A percentile compares a stretch with the other conserved stretches of the same genome.
Evolutionary conservation across 1,284 basidiomycete genomes (phyloP).

Genomic region (Fomitopsis pinicola): DNA sequence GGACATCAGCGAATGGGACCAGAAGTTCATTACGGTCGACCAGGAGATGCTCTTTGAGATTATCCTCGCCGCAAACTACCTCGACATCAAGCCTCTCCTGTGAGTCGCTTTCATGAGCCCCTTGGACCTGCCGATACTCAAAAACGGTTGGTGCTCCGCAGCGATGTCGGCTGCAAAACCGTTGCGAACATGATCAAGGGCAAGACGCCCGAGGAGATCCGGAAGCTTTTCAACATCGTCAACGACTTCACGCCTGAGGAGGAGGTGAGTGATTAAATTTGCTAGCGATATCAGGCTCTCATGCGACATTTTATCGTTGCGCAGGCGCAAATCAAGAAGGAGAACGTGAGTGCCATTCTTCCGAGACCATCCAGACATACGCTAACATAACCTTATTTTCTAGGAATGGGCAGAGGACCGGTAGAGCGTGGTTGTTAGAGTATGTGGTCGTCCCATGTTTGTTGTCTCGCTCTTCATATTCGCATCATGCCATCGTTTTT

Average conservation of each 20-base stretch:
- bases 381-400: neutral
- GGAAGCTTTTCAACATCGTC: slow-evolving; percentile 95
- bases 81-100: slow-evolving; percentile 99
- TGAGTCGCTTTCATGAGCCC: slow-evolving; percentile 36
- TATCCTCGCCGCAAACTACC: slow-evolving; percentile 98
- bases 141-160: slow-evolving; percentile 26
- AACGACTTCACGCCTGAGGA: slow-evolving; percentile 99
- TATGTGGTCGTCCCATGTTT: slow-evolving; percentile 14
- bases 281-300: neutral
- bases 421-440: slow-evolving; percentile 35
- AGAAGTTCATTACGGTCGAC: slow-evolving; percentile 96
- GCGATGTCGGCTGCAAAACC: slow-evolving; percentile 99
- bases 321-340: slow-evolving; percentile 98
- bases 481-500: neutral
- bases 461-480: neutral
- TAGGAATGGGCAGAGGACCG: slow-evolving; percentile 88
- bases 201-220: slow-evolving; percentile 94
- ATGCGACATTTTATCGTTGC: slow-evolving; percentile 1
- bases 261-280: slow-evolving; percentile 56
- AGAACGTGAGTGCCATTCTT: slow-evolving; percentile 73
- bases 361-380: neutral
- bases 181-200: slow-evolving; percentile 99
- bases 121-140: neutral
- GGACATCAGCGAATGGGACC: slow-evolving; percentile 99
- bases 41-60: slow-evolving; percentile 99